phyloP scores from a whole-genome alignment of 345 rosid genomes.

The Abelmoschus esculentus region DNA sequence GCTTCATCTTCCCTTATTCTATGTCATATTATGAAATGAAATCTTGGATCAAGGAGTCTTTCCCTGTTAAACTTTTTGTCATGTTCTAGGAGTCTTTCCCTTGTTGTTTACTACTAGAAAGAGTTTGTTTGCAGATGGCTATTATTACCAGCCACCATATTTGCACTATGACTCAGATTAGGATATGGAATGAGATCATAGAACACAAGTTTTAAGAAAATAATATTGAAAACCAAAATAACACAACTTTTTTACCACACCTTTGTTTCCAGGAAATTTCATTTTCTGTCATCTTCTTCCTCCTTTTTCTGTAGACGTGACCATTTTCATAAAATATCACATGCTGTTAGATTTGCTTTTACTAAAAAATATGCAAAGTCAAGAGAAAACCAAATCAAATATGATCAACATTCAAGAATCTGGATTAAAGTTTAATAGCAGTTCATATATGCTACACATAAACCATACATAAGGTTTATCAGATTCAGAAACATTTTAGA shows the following conservation, averaged over 20 bases:
- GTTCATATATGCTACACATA: no score
- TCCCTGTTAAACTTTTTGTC: not conserved
- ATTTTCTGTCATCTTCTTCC: conserved; percentile 1
- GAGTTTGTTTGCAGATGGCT: not conserved
- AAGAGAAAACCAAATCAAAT: not conserved
- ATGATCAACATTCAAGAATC: not conserved
- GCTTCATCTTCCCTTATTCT: not conserved
- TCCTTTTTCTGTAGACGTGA: not conserved
- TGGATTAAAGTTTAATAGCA: no score
- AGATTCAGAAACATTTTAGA: not conserved
- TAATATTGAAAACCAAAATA: not conserved
- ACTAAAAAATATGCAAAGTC: not conserved
- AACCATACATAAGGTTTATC: no score
- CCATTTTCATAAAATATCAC: conserved; percentile 1
- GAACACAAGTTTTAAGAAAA: not conserved
- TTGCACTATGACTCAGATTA: not conserved
- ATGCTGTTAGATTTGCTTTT: not conserved
- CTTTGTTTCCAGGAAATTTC: conserved; percentile 2
- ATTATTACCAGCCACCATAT: not conserved
- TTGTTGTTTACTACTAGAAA: not conserved
- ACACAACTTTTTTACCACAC: not conserved
- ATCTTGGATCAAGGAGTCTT: not conserved
- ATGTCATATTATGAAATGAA: not conserved
- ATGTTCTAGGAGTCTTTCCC: not conserved
- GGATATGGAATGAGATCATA: not conserved